A percentile compares a stretch with the other conserved stretches of the same genome.
These are phyloP conservation scores for Nothophoma quercina DNA, from an alignment of 2,329 filamentous ascomycete genomes.

Conservation along the genomic window DNA sequence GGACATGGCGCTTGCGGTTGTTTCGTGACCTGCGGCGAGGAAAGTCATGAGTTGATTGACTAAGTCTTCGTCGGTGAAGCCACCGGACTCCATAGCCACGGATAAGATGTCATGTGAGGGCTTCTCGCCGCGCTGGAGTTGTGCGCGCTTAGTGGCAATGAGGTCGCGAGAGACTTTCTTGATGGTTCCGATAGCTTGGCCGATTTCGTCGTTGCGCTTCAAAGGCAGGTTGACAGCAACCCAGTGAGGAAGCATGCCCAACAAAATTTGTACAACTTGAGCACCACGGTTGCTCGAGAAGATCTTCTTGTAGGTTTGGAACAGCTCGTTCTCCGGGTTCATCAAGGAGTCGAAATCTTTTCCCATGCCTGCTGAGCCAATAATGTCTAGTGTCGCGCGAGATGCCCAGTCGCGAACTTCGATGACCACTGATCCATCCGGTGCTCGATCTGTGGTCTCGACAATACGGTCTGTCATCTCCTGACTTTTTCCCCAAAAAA, in stretches of 20 bases:
- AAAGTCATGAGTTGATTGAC: constrained; percentile 92
- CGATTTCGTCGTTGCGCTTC: constrained; percentile 65
- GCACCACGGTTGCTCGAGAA: constrained; percentile 59
- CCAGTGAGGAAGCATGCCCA: constrained; percentile 68
- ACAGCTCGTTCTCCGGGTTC: constrained; percentile 61
- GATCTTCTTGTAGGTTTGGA: constrained; percentile 59
- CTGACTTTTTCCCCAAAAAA: constrained; percentile 58
- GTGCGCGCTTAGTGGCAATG: constrained; percentile 72
- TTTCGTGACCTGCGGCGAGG: constrained; percentile 73
- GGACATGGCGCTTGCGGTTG: constrained; percentile 61
- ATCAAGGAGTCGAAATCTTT: constrained; percentile 63
- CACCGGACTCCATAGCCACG: constrained; percentile 77
- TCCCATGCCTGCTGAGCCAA: constrained; percentile 64
- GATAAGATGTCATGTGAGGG: constrained; percentile 77
- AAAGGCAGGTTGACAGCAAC: constrained; percentile 71
- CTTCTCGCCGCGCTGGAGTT: constrained; percentile 55
- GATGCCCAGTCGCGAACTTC: constrained; percentile 57
- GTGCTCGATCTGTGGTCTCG: constrained; percentile 31
- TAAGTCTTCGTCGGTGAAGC: constrained; percentile 80
- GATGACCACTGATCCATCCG: constrained; percentile 44
- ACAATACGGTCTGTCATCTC: constrained; percentile 52
- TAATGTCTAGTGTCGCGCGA: constrained; percentile 65
- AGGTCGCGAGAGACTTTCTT: constrained; percentile 72
- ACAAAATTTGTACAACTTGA: constrained; percentile 65
- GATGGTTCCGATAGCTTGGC: constrained; percentile 46